Conservation (phyloP, 768 basidiomycete species). For the Glaciozyma antarctica region DNA sequence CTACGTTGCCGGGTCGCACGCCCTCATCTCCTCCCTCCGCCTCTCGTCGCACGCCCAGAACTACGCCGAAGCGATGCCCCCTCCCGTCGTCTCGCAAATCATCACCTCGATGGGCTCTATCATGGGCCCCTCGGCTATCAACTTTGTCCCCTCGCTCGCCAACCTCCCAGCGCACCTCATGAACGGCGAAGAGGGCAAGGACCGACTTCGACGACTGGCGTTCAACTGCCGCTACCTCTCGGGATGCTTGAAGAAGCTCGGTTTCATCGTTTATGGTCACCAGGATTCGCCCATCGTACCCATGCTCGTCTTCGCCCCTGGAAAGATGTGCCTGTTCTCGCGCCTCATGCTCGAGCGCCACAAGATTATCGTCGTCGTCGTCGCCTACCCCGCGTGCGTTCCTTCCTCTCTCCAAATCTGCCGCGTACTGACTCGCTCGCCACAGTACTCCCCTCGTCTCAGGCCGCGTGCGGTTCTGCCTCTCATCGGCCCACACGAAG, state of each 20-base stretch:
- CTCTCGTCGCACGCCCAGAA: slow-evolving; percentile 50
- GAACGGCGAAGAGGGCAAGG: slow-evolving; percentile 73
- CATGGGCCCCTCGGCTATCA: slow-evolving; percentile 56
- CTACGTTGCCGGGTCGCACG: slow-evolving; percentile 78
- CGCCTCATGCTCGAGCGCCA: slow-evolving; percentile 66
- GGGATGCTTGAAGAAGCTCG: slow-evolving; percentile 72
- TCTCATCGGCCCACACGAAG: slow-evolving; percentile 92
- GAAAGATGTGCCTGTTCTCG: slow-evolving; percentile 46
- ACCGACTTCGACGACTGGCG: slow-evolving; percentile 74
- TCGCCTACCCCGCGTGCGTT: slow-evolving; percentile 33
- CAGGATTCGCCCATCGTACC: slow-evolving; percentile 88
- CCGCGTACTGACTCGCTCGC: slow-evolving; percentile 33
- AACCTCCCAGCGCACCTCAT: slow-evolving; percentile 58
- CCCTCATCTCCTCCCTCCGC: slow-evolving; percentile 70
- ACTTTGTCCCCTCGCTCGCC: slow-evolving; percentile 35
- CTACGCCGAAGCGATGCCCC: slow-evolving; percentile 85
- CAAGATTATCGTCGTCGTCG: slow-evolving; percentile 34
- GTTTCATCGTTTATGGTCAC: slow-evolving; percentile 93
- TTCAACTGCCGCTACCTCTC: slow-evolving; percentile 94
- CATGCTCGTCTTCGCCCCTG: slow-evolving; percentile 65
- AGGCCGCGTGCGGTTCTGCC: slow-evolving; percentile 81
- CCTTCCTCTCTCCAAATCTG: not conserved
- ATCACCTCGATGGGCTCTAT: slow-evolving; percentile 89
- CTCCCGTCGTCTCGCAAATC: slow-evolving; percentile 82
- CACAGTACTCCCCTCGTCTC: slow-evolving; percentile 79